Evolutionary conservation across 2,329 filamentous ascomycete genomes (phyloP), one percentile per base, ranked within the genome.

Genomic region (Camillea tinctor): DNA sequence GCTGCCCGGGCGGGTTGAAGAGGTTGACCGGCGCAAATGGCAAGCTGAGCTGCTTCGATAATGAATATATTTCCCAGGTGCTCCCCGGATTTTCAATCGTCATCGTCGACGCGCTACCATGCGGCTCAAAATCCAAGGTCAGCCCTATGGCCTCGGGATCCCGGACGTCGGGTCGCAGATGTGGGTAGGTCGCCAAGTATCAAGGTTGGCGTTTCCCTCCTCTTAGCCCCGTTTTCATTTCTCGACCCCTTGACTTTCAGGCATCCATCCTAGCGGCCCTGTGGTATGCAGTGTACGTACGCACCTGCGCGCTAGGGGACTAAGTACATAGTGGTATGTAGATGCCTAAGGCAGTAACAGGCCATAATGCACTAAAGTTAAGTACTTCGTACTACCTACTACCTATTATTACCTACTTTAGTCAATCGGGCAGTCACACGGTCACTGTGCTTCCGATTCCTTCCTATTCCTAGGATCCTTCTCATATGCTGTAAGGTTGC

Each of bases 61-160:
- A n/a, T 64, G 50, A 58, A 68, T 60, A 66, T 67, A 58, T 62
- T n/a, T 61, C 54, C 57, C 60, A 64, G 60, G 64, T 59, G 58
- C 61, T 66, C 67, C 66, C 71, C 67, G 66, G 66, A 70, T 69
- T 69, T 65, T 66, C 66, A 60, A 72, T 69, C 71, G 71, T 69
- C 69, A 69, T 72, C 72, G 68, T 68, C 71, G 71, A 44, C 36
- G 67, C 72, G 71, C 71, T 72, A 72, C 64, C 65, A 73, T 74
- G 72, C 72, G 72, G 71, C 72, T 73, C 66, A 72, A 73, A 69
- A 70, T 63, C 67, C 68, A 72, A 69, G 67, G 62, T 71, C 72
- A 74, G 71, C 72, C 72, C 71, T 73, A 74, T 60, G 66, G 60
- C 67, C 67, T 62, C 67, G 59, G 59, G 58, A 64, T 64, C 61